phyloP scores from a whole-genome alignment of 169 alveolate species.

The Theileria parva region DNA sequence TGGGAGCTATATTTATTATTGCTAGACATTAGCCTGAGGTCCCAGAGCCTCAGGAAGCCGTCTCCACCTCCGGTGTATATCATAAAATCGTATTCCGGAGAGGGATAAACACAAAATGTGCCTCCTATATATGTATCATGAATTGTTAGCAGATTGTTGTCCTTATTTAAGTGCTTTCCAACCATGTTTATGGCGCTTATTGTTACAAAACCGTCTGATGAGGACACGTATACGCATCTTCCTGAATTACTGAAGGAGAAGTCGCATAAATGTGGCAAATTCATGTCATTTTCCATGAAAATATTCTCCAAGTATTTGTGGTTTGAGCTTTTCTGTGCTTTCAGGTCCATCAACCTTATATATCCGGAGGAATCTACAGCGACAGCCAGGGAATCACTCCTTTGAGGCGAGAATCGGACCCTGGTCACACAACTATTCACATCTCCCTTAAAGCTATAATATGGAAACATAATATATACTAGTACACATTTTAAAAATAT shows the following conservation, averaged over 20 bases:
- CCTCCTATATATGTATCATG: conserved; percentile 62
- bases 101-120: conserved; percentile 55
- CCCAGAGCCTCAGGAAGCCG: conserved; percentile 77
- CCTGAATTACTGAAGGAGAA: conserved; percentile 40
- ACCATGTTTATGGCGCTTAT: conserved; percentile 42
- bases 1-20: conserved; percentile 11
- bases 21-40: conserved; percentile 63
- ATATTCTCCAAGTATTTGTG: background rate
- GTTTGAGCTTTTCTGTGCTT: conserved; percentile 28
- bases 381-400: conserved; percentile 36
- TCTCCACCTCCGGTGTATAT: conserved; percentile 78
- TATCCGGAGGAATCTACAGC: conserved; percentile 45
- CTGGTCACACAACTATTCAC: conserved; percentile 36
- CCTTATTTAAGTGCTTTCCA: conserved; percentile 35
- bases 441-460: conserved; percentile 35
- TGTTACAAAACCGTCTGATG: conserved; percentile 45
- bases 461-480: conserved; percentile 44
- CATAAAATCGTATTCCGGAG: conserved; percentile 66
- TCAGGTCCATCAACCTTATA: conserved; percentile 41
- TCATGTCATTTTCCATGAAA: background rate
- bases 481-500: conserved; percentile 11
- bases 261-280: conserved; percentile 27
- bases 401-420: conserved; percentile 43
- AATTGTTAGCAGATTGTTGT: conserved; percentile 21
- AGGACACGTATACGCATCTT: conserved; percentile 31